Base-by-base conservation (phyloP, 83 land plant genomes). In the Picea engelmannii region DNA sequence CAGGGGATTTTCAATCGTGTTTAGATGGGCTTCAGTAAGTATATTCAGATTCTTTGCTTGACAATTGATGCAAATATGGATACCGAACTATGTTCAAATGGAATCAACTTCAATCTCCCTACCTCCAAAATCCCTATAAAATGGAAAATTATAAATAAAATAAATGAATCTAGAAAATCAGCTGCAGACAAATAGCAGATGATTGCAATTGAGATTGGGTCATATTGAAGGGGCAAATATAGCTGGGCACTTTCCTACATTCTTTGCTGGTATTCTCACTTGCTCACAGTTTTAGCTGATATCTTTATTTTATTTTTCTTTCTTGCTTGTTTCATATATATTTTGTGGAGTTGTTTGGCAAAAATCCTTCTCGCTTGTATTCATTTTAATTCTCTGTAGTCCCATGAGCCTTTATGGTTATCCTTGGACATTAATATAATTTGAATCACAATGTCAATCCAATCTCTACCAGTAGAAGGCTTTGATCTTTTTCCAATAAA, bases 11-110 rank as follows among this genome's bases (percentile, higher is more conserved):
- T 44, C 90, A 5, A 83, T 93, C 52, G 85, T 79, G 23, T 93
- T 76, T 76, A 82, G 95, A 83, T 93, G 94, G 90, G 85, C 90
- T 58, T 81, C 88, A 65, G 95, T 93, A 85, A 87, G 89, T 84
- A 24, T 66, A 24, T 27, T 73, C 49, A 62, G 5, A 25, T 13
- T 75, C 4, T 82, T 62, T 69, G 17, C 16, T 12, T 35, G 42
- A 18, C 47, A 67, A 49, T 66, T n/a, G 58, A 73, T 73, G 12
- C 44, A 73, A 66, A 66, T 73, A 10, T 73, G 15, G 47, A 44
- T 52, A 73, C n/a, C 10, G 58, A n/a, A 44, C 11, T 44, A 71
- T 71, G 24, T 71, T 20, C 55, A 40, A 18, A 18, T 71, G n/a
- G 9, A 35, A 44, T 73, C 15, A 73, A n/a, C 7, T 44, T 16